Evolutionary conservation across 2,329 filamentous ascomycete genomes (phyloP).

Genomic region (Ascosphaera pollenicola): DNA sequence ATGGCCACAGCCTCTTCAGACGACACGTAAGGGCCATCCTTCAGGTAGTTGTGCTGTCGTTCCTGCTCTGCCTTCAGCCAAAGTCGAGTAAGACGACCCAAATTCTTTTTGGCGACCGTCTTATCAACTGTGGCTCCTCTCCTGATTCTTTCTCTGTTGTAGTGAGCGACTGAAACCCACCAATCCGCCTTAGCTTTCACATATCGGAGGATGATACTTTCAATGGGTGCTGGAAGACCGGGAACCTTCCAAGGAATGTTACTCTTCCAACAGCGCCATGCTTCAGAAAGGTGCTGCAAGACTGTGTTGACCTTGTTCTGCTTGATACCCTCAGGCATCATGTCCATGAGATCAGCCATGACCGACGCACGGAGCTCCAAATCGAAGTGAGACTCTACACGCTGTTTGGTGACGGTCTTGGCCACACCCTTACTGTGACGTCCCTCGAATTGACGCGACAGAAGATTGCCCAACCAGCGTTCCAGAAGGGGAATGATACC

Average conservation of each 20-base stretch:
- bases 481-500: conserved; percentile 94
- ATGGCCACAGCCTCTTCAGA: conserved; percentile 97
- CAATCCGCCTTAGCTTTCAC: conserved; percentile 99
- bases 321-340: conserved; percentile 99
- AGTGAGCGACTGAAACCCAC: conserved; percentile 99
- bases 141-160: conserved; percentile 92
- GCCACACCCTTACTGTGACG: conserved; percentile 97
- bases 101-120: conserved; percentile 97
- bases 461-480: conserved; percentile 87
- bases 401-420: conserved; percentile 97
- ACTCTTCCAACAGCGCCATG: conserved; percentile 99
- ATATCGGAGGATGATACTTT: conserved; percentile 96
- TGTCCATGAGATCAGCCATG: conserved; percentile 98
- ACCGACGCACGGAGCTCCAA: conserved; percentile 91
- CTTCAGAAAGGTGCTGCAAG: conserved; percentile 88
- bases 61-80: conserved; percentile 99
- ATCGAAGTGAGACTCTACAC: conserved; percentile 96
- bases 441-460: conserved; percentile 94
- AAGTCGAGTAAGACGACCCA: conserved; percentile 77
- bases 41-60: conserved; percentile 97
- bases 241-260: conserved; percentile 99
- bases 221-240: conserved; percentile 83
- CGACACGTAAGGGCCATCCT: conserved; percentile 94
- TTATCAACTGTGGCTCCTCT: conserved; percentile 96
- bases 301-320: conserved; percentile 99